Conservation (phyloP, 495 filamentous ascomycete genomes). For the Penicillium coprophilum region DNA sequence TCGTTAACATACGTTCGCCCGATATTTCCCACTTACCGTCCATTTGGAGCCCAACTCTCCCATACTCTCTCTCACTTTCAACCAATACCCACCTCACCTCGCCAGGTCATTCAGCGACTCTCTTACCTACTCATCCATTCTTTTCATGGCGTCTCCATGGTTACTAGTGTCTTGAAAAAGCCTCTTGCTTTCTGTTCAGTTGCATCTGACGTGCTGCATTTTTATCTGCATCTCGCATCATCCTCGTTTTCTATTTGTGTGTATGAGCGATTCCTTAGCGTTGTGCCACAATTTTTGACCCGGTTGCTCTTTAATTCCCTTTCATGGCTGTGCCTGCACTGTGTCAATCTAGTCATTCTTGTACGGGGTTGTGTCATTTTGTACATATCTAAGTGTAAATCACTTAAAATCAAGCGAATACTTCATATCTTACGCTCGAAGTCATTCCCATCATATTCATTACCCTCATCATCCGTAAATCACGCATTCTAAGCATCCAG, state of each 20-base stretch:
- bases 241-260: conserved; percentile 10
- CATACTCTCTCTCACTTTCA: conserved; percentile 6
- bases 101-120: background rate
- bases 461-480: background rate
- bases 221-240: conserved; percentile 6
- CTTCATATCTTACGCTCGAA: background rate
- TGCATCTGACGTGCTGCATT: conserved; percentile 18
- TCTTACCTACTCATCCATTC: conserved; percentile 1
- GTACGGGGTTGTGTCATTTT: conserved; percentile 4
- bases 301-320: background rate
- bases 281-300: conserved; percentile 14
- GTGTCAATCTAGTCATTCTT: background rate
- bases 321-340: background rate
- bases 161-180: conserved; percentile 18
- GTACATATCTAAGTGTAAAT: conserved; percentile 7
- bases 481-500: background rate
- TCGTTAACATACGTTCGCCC: conserved; percentile 20
- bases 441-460: background rate
- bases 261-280: conserved; percentile 27
- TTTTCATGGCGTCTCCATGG: conserved; percentile 23
- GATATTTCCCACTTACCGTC: background rate
- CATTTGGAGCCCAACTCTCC: conserved; percentile 3
- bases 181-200: conserved; percentile 6
- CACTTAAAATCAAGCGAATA: conserved; percentile 6
- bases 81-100: background rate